Evolutionary conservation across 2,329 filamentous ascomycete species (phyloP).

Genomic region (Fusarium sp.): DNA sequence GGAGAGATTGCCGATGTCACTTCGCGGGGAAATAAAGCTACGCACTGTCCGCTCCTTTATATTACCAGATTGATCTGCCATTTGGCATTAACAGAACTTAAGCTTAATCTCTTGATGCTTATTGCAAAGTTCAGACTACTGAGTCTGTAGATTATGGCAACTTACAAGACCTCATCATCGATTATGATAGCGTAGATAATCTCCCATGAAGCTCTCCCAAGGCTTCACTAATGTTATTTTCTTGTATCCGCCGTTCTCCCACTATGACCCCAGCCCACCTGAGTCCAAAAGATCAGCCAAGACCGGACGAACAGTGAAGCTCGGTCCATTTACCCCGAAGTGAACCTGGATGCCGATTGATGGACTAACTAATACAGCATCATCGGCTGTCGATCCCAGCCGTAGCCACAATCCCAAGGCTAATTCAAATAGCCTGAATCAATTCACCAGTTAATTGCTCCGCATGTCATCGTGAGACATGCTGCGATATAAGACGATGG

Average conservation of each 20-base stretch:
- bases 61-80: background rate
- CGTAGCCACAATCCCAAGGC: background rate
- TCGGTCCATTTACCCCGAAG: constrained; percentile 14
- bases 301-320: background rate
- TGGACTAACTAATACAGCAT: constrained; percentile 8
- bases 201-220: background rate
- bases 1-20: constrained; percentile 16
- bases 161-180: background rate
- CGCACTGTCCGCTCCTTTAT: background rate
- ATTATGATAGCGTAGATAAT: background rate
- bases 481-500: constrained; percentile 1
- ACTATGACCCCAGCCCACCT: background rate
- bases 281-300: background rate
- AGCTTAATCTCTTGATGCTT: background rate
- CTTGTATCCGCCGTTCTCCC: background rate
- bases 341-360: constrained; percentile 14
- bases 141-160: background rate
- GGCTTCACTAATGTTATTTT: background rate
- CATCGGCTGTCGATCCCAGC: constrained; percentile 8
- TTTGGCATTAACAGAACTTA: background rate
- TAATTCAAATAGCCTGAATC: constrained; percentile 29
- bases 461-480: constrained; percentile 3
- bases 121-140: background rate
- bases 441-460: background rate
- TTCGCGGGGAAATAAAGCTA: background rate